Conservation (phyloP, 331 rosid genomes). For the Saraca asoca region DNA sequence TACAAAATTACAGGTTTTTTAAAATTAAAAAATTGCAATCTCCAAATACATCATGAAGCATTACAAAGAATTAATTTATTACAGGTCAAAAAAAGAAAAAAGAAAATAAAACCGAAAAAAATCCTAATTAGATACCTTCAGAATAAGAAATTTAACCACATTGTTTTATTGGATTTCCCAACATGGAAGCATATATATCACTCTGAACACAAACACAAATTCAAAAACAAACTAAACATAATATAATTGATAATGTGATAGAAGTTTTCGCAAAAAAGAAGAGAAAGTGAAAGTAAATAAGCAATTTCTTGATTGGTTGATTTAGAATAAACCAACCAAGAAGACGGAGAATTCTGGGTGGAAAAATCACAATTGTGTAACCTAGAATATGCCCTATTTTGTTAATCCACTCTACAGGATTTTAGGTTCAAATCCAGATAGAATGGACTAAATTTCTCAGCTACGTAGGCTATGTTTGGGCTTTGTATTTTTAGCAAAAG, state of each 20-base stretch:
- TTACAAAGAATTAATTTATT: too few species aligned
- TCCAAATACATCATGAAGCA: too few species aligned
- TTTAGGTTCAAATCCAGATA: constrained; percentile 37
- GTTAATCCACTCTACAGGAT: not conserved
- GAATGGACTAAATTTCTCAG: constrained; percentile 34
- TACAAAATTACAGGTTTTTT: too few species aligned
- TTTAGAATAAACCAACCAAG: constrained; percentile 31
- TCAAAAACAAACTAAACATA: not conserved
- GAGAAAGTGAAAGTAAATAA: not conserved
- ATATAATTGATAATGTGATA: constrained; percentile 1
- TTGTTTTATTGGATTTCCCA: constrained; percentile 4
- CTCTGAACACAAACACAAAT: constrained; percentile 4
- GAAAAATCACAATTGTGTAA: constrained; percentile 8
- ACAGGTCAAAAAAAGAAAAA: too few species aligned
- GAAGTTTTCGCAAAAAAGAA: not conserved
- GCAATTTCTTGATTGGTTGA: constrained; percentile 35
- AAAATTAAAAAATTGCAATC: too few species aligned
- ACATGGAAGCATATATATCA: constrained; percentile 16
- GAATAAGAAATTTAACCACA: constrained; percentile 9
- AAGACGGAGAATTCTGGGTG: constrained; percentile 36
- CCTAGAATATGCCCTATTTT: too few species aligned
- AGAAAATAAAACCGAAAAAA: too few species aligned
- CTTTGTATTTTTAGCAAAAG: constrained; percentile 38
- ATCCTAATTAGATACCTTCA: too few species aligned
- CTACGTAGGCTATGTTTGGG: constrained; percentile 45